These are phyloP conservation scores for Tylopilus balloui DNA, from an alignment of 768 basidiomycete species.

Conservation along the genomic window DNA sequence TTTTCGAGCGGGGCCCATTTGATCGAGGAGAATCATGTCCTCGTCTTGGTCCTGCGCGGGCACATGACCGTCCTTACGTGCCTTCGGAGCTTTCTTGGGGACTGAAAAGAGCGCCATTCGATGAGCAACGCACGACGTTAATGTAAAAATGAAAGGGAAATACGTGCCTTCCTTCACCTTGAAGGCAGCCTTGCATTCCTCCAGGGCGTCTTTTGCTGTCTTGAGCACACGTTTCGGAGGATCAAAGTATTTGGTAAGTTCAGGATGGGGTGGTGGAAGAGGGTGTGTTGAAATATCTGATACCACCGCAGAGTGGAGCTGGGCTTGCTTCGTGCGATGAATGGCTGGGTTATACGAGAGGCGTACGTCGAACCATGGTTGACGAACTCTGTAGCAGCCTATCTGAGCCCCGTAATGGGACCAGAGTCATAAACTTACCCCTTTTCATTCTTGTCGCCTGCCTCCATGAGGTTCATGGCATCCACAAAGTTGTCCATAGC, in stretches of 20 bases:
- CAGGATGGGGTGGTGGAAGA: slow-evolving; percentile 81
- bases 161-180: slow-evolving; percentile 72
- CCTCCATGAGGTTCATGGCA: slow-evolving; percentile 79
- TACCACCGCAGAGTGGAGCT: slow-evolving; percentile 82
- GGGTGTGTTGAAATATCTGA: slow-evolving; percentile 70
- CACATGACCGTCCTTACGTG: slow-evolving; percentile 59
- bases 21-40: slow-evolving; percentile 56
- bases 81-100: slow-evolving; percentile 54
- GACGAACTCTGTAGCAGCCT: slow-evolving; percentile 42
- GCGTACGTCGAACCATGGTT: slow-evolving; percentile 72
- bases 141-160: background rate
- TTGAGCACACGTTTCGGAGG: slow-evolving; percentile 69
- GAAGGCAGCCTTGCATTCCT: slow-evolving; percentile 60
- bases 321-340: slow-evolving; percentile 89
- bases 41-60: slow-evolving; percentile 58
- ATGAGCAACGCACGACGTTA: background rate
- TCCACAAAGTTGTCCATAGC: slow-evolving; percentile 90
- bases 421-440: slow-evolving; percentile 45
- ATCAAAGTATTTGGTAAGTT: slow-evolving; percentile 78
- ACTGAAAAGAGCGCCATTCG: slow-evolving; percentile 35
- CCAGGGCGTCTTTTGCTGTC: slow-evolving; percentile 49
- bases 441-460: slow-evolving; percentile 69
- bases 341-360: slow-evolving; percentile 85
- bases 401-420: slow-evolving; percentile 2
- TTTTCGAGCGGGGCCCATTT: slow-evolving; percentile 21